Percentiles rank a stretch among this genome's conserved stretches.
These are phyloP conservation scores for Phytopythium delawarense DNA, from an alignment of 352 stramenopile genomes.

Conservation along the genomic window DNA sequence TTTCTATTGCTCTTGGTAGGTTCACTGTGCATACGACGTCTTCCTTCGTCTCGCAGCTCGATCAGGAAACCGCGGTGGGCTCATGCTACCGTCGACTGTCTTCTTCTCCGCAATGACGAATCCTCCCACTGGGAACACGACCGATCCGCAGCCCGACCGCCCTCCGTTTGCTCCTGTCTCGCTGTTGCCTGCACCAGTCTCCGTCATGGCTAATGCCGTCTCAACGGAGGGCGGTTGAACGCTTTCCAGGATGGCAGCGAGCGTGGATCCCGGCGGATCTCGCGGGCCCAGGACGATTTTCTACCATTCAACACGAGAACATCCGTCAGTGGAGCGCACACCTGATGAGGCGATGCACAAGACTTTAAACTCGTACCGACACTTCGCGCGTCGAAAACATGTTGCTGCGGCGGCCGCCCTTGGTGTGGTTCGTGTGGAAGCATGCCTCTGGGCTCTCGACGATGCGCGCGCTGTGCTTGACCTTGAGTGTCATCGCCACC, in stretches of 20 bases:
- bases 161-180: no score
- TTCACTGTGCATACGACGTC: neutral
- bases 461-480: conserved; percentile 33
- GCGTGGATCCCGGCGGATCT: conserved; percentile 40
- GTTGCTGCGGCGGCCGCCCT: conserved; percentile 38
- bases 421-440: conserved; percentile 16
- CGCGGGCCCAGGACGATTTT: conserved; percentile 56
- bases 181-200: conserved; percentile 12
- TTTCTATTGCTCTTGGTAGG: neutral
- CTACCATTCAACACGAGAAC: neutral
- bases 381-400: conserved; percentile 43
- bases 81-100: neutral
- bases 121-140: neutral
- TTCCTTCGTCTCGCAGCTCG: neutral
- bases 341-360: neutral
- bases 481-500: conserved; percentile 51
- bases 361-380: conserved; percentile 16
- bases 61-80: neutral
- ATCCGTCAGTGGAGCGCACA: neutral
- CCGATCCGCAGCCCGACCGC: neutral
- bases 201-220: conserved; percentile 35
- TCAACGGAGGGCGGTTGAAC: conserved; percentile 52
- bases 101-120: conserved; percentile 2
- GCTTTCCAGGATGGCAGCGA: conserved; percentile 39
- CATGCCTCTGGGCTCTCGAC: conserved; percentile 19